These are phyloP conservation scores for Leersia perrieri DNA, from an alignment of 176 grass and related monocot species.

Conservation along the genomic window DNA sequence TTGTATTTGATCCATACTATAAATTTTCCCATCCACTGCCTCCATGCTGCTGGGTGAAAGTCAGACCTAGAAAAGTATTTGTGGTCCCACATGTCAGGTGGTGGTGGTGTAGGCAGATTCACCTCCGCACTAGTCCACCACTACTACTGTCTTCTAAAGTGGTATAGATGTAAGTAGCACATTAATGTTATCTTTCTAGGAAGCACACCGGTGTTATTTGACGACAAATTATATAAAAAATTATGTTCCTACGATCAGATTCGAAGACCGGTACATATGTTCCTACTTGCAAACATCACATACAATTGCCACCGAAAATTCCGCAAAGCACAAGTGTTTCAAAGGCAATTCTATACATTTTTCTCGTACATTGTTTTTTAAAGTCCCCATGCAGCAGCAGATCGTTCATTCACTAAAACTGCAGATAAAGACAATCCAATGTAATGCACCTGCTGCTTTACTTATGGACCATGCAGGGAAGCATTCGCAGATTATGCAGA, in stretches of 20 bases:
- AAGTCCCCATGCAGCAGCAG: too few relatives aligned
- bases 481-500: constrained; percentile 44
- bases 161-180: too few relatives aligned
- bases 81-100: too few relatives aligned
- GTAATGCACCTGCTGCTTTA: background rate
- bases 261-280: background rate
- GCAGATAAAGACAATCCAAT: background rate
- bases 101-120: too few relatives aligned
- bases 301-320: background rate
- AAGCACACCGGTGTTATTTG: background rate
- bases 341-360: background rate
- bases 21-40: too few relatives aligned
- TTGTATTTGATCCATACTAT: too few relatives aligned
- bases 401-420: background rate
- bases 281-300: background rate
- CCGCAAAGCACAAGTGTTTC: background rate
- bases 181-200: too few relatives aligned
- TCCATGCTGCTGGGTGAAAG: too few relatives aligned
- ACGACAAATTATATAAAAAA: background rate
- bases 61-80: too few relatives aligned
- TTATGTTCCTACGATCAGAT: background rate
- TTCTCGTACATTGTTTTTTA: background rate
- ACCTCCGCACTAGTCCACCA: too few relatives aligned
- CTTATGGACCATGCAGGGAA: constrained; percentile 19
- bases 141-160: too few relatives aligned